Conservation (phyloP, 2,329 filamentous ascomycete genomes). For the Trichoderma arundinaceum region DNA sequence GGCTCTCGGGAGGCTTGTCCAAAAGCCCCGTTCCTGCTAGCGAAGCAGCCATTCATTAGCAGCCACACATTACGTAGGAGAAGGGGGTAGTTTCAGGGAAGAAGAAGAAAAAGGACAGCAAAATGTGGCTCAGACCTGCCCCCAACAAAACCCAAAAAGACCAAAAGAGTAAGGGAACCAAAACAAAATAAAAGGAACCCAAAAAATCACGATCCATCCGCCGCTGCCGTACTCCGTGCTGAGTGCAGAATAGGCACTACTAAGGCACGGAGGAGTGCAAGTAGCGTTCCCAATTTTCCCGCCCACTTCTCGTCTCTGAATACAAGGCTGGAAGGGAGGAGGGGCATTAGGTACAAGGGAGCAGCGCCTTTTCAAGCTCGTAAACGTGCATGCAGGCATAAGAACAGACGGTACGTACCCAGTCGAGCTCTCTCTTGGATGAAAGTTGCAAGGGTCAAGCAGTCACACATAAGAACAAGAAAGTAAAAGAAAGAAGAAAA, state of each 20-base stretch:
- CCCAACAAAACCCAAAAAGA: conserved; percentile 1
- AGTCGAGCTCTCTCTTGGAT: not conserved
- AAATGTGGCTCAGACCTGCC: conserved; percentile 6
- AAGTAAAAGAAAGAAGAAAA: not conserved
- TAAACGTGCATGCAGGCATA: not conserved
- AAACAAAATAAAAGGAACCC: not conserved
- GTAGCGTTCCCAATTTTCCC: not conserved
- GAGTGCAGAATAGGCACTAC: not conserved
- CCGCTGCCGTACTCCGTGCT: not conserved
- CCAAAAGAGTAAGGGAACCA: not conserved
- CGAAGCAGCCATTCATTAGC: conserved; percentile 6
- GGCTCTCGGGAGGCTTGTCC: not conserved
- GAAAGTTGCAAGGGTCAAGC: not conserved
- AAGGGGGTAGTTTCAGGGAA: not conserved
- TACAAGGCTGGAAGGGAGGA: not conserved
- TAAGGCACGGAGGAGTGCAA: too few species aligned
- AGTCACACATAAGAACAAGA: not conserved
- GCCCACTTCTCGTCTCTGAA: not conserved
- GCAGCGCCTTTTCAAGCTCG: not conserved
- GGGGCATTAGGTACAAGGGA: not conserved
- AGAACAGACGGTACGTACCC: not conserved
- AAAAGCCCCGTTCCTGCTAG: conserved; percentile 1
- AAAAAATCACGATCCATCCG: conserved; percentile 8
- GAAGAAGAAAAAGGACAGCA: not conserved
- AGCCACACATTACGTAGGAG: conserved; percentile 12